Conservation (phyloP, 441 rosid genomes). For the Populus hybrid region DNA sequence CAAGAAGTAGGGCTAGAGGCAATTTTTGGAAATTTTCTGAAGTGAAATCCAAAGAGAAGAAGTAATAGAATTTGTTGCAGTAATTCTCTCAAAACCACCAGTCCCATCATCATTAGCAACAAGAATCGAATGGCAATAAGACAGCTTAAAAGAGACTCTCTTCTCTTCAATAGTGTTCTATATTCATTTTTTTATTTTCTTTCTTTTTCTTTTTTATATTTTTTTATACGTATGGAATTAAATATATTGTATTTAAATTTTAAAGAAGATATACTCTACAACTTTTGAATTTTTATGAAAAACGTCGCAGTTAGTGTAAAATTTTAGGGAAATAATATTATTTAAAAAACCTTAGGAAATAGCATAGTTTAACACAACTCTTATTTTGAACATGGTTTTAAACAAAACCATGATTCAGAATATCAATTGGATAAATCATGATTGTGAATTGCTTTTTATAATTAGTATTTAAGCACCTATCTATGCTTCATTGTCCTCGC, state of each 20-base stretch:
- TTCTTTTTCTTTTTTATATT: background rate
- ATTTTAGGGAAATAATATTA: too few relatives aligned
- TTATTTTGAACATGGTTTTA: too few relatives aligned
- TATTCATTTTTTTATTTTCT: constrained; percentile 4
- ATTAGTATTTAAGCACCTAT: too few relatives aligned
- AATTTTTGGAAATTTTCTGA: background rate
- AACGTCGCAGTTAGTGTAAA: too few relatives aligned
- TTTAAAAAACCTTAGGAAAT: too few relatives aligned
- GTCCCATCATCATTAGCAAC: constrained; percentile 39
- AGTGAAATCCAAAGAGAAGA: background rate
- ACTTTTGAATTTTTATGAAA: background rate
- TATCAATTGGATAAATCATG: too few relatives aligned
- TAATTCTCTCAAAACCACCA: constrained; percentile 24
- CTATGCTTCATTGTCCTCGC: accelerated
- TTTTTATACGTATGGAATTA: background rate
- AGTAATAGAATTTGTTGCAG: constrained; percentile 10
- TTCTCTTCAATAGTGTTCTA: constrained; percentile 24
- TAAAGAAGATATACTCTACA: background rate
- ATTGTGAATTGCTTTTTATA: accelerated
- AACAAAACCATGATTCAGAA: too few relatives aligned
- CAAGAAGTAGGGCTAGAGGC: background rate
- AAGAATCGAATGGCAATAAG: constrained; percentile 43
- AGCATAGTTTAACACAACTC: too few relatives aligned
- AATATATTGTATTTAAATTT: background rate
- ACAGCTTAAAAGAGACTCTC: constrained; percentile 52